Base-by-base conservation (phyloP, 257 asterid genomes). In the Eucommia ulmoides region DNA sequence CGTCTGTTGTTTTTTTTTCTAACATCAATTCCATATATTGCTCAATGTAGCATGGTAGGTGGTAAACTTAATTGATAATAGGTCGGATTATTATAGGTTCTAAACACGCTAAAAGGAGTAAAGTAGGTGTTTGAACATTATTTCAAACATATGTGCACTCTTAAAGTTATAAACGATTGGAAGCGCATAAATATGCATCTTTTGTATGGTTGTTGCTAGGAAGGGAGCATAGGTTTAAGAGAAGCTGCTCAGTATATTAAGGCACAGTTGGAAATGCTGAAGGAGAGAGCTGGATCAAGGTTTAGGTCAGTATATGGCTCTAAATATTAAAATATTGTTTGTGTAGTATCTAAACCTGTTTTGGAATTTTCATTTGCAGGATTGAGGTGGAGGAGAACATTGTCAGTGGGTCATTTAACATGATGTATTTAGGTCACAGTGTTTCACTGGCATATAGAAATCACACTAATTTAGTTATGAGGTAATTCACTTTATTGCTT, bases 241-340 rank as follows among this genome's bases (percentile, higher is more conserved):
- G 77, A 78, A 73, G 96, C 94, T 3, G 98, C 93, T 14, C 54
- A 48, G 8, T 91, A 91, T 67, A 91, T 91, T 60, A 86, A 53
- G 70, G 41, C 69, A 23, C 89, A 91, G 66, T 65, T 91, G 72
- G 87, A 81, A 53, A 60, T 61, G 73, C 69, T 83, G 53, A 91
- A 86, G 76, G 79, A 81, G 65, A 66, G 83, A 67, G 98, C 98
- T 67, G 84, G 74, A 52, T 54, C 82, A 19, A 68, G 72, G 55
- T n/a, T 76, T 68, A 81, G 96, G 94, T 91, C 24, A 45, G 77
- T 65, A 44, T 52, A 12, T 29, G 7, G 38, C 8, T 29, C 12
- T 29, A 29, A 5, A 5, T 5, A 5, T 29, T 29, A 5, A 12
- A 5, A 29, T 7, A 12, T 29, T 29, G 8, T 12, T 29, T 12